Percentiles rank a stretch among this genome's conserved stretches.
Evolutionary conservation across 805 yeast species (phyloP).

Genomic region (Yamadazyma sp.): DNA sequence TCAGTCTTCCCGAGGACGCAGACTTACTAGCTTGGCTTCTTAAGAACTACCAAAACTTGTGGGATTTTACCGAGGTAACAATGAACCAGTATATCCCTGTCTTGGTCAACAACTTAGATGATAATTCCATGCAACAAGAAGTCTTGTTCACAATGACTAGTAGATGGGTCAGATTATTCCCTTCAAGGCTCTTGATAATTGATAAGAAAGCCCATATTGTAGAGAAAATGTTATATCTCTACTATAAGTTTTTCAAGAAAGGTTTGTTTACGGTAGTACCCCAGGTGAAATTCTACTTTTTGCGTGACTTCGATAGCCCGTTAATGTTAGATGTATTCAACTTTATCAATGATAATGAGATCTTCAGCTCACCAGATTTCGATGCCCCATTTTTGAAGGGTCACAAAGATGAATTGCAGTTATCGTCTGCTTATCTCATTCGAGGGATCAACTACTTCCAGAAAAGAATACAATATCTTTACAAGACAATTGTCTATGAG

Average conservation of each 20-base stretch:
- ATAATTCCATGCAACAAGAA: constrained; percentile 33
- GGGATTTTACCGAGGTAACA: constrained; percentile 24
- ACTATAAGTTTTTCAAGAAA: constrained; percentile 33
- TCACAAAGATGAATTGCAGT: constrained; percentile 19
- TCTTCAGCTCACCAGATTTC: constrained; percentile 21
- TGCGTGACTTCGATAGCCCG: constrained; percentile 42
- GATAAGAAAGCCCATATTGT: constrained; percentile 27
- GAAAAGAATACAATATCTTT: constrained; percentile 27
- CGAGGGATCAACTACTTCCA: constrained; percentile 32
- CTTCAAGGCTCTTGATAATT: constrained; percentile 27
- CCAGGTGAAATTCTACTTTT: constrained; percentile 39
- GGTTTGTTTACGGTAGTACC: constrained; percentile 36
- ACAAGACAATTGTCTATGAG: constrained; percentile 29
- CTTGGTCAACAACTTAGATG: constrained; percentile 21
- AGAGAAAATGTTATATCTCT: constrained; percentile 32
- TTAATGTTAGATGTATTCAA: constrained; percentile 38
- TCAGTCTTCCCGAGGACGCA: constrained; percentile 8
- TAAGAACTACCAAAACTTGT: constrained; percentile 24
- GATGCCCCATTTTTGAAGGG: constrained; percentile 19
- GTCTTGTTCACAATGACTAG: constrained; percentile 33
- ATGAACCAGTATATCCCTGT: constrained; percentile 28
- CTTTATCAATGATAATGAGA: constrained; percentile 22
- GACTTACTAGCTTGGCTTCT: constrained; percentile 18
- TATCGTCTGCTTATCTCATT: constrained; percentile 28
- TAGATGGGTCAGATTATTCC: constrained; percentile 36